Conservation (phyloP, 345 rosid genomes). For the Eucalyptus fibrosa region DNA sequence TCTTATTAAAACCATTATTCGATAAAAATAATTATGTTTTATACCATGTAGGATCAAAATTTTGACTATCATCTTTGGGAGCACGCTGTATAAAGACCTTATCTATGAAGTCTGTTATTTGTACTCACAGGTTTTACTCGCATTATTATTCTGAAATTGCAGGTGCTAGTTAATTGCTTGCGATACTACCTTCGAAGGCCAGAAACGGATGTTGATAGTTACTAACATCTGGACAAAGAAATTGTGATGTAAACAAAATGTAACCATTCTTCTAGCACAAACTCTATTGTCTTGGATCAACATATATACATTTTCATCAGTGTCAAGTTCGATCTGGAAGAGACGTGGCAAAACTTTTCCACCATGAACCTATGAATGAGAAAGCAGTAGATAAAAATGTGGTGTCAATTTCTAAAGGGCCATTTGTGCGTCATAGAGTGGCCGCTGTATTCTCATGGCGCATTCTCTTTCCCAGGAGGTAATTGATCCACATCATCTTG, state of each 20-base stretch:
- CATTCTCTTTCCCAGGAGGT: neutral
- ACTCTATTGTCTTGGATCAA: neutral
- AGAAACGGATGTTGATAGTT: slow-evolving; percentile 80
- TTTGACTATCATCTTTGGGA: neutral
- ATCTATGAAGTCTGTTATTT: neutral
- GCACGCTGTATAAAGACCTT: neutral
- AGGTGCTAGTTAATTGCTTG: slow-evolving; percentile 74
- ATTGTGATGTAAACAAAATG: neutral
- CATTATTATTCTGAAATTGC: neutral
- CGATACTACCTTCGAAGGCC: slow-evolving; percentile 93
- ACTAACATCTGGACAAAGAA: slow-evolving; percentile 7
- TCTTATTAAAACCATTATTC: neutral
- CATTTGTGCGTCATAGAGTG: neutral
- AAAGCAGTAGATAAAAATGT: neutral
- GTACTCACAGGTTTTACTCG: neutral
- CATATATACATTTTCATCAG: neutral
- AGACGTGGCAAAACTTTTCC: neutral
- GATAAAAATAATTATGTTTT: neutral
- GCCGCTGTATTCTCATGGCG: neutral
- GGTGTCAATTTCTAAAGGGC: neutral
- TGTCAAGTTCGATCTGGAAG: neutral
- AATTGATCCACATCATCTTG: neutral
- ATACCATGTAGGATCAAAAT: neutral
- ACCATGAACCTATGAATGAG: neutral
- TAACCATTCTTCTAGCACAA: neutral